Conservation (phyloP, 495 filamentous ascomycete species). For the Talaromyces trachyspermus region DNA sequence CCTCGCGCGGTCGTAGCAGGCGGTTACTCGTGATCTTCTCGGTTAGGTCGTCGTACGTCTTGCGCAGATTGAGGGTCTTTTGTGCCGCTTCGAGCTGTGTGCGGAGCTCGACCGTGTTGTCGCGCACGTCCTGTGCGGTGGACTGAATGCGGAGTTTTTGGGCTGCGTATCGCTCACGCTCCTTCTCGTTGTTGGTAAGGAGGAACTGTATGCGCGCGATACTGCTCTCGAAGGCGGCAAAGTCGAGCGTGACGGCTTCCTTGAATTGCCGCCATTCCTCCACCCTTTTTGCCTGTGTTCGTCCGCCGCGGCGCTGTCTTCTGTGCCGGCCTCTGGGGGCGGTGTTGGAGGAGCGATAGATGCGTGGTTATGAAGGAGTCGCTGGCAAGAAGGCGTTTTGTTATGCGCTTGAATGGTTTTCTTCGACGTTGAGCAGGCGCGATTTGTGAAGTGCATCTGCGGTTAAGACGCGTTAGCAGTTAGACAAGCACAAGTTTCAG, state of each 20-base stretch:
- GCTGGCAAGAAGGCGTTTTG: conserved; percentile 65
- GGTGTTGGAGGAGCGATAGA: conserved; percentile 58
- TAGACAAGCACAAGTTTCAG: background rate
- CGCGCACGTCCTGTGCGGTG: conserved; percentile 67
- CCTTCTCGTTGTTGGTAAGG: conserved; percentile 69
- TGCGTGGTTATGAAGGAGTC: conserved; percentile 49
- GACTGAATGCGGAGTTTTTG: conserved; percentile 70
- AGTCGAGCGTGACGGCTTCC: conserved; percentile 83
- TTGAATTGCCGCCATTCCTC: conserved; percentile 55
- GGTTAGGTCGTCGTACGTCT: conserved; percentile 75
- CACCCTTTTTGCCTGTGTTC: conserved; percentile 40
- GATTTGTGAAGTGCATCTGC: conserved; percentile 80
- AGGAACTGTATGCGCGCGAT: conserved; percentile 86
- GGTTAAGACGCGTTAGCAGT: conserved; percentile 1
- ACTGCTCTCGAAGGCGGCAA: conserved; percentile 79
- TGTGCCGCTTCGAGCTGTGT: conserved; percentile 69
- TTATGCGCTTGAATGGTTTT: conserved; percentile 89
- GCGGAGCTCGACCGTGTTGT: conserved; percentile 65
- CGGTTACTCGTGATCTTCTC: conserved; percentile 83
- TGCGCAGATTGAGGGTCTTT: conserved; percentile 64
- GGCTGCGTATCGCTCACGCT: conserved; percentile 77
- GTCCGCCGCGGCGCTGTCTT: conserved; percentile 24
- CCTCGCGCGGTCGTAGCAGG: conserved; percentile 70
- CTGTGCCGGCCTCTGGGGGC: conserved; percentile 54
- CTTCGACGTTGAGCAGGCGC: conserved; percentile 85